These are phyloP conservation scores for Fusarium sp. DNA, from an alignment of 2,329 filamentous ascomycete species.

Conservation along the genomic window DNA sequence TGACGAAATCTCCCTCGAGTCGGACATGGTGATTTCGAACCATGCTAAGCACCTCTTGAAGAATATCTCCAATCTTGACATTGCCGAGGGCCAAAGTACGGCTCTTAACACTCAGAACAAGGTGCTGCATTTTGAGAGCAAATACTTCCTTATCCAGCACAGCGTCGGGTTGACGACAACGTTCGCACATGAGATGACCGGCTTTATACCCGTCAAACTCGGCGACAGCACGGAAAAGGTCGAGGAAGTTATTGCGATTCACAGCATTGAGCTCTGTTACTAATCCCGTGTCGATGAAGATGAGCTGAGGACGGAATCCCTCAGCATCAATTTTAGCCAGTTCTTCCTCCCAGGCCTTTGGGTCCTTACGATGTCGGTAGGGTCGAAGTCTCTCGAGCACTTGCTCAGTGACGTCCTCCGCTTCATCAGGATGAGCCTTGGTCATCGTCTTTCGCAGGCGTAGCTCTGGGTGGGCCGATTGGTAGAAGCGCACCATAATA, in stretches of 20 bases:
- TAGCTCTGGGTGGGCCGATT: conserved; percentile 78
- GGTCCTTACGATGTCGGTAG: conserved; percentile 70
- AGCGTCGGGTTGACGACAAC: conserved; percentile 90
- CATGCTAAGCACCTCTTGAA: conserved; percentile 91
- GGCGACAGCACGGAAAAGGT: conserved; percentile 93
- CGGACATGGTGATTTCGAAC: conserved; percentile 92
- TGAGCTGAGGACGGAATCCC: conserved; percentile 91
- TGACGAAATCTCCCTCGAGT: conserved; percentile 97
- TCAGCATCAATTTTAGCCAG: conserved; percentile 83
- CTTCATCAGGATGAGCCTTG: conserved; percentile 57
- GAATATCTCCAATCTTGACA: conserved; percentile 94
- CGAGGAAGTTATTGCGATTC: conserved; percentile 91
- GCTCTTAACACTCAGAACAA: conserved; percentile 90
- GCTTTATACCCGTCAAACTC: conserved; percentile 98
- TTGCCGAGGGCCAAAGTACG: conserved; percentile 91
- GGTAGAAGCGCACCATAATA: conserved; percentile 99
- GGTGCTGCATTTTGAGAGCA: conserved; percentile 94
- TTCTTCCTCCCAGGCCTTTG: conserved; percentile 77
- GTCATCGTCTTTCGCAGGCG: conserved; percentile 45
- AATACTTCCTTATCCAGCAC: conserved; percentile 92
- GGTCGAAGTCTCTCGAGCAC: conserved; percentile 84
- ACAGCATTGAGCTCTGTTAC: conserved; percentile 91
- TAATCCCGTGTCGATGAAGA: conserved; percentile 96
- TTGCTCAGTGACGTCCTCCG: conserved; percentile 85
- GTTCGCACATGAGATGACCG: conserved; percentile 94